Percentiles rank a stretch among this genome's conserved stretches.
Conservation (phyloP, 306 rosid species). For the Notholithocarpus densiflorus region DNA sequence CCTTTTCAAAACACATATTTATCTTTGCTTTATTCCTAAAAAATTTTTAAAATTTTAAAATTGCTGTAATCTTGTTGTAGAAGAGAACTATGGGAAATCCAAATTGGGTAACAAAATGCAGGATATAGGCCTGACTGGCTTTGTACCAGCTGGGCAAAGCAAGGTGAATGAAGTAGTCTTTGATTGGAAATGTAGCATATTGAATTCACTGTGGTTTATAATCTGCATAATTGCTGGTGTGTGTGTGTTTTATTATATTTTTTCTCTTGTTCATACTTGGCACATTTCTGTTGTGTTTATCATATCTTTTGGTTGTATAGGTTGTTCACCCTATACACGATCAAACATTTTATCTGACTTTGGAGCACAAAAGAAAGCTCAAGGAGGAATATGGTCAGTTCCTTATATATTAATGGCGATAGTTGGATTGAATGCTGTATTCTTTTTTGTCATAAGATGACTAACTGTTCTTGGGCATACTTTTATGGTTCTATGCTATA, state of each 20-base stretch:
- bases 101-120: background rate
- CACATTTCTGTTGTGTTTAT: background rate
- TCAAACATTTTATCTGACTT: constrained; percentile 62
- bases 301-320: constrained; percentile 22
- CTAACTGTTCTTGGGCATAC: too few species aligned
- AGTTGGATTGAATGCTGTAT: background rate
- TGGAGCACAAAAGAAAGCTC: constrained; percentile 67
- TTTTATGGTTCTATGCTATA: background rate
- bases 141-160: background rate
- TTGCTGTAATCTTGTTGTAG: background rate
- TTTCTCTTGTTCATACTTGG: background rate
- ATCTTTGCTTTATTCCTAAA: background rate
- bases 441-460: background rate
- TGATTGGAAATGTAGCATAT: background rate
- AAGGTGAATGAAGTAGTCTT: background rate
- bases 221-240: background rate
- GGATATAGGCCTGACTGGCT: background rate
- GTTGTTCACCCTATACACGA: constrained; percentile 75
- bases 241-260: too few species aligned
- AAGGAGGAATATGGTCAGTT: constrained; percentile 75
- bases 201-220: background rate
- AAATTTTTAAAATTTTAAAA: background rate
- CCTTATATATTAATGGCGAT: background rate
- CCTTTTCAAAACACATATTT: background rate
- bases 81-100: background rate